These are phyloP conservation scores for Eutypella sp. DNA, from an alignment of 2,329 filamentous ascomycete species.

Conservation along the genomic window DNA sequence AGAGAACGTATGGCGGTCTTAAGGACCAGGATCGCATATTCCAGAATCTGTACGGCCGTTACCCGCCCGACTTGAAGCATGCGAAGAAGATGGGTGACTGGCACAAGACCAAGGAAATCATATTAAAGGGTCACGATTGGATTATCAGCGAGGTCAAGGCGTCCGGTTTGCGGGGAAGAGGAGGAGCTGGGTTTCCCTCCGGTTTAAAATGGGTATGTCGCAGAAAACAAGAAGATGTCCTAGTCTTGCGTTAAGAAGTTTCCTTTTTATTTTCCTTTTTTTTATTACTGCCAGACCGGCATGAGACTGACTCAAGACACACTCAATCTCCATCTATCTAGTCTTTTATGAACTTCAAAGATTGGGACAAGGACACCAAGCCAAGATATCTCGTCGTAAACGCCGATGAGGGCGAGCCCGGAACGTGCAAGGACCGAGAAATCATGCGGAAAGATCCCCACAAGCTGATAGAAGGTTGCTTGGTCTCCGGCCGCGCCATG, in stretches of 20 bases:
- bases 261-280: background rate
- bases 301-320: slow-evolving; percentile 10
- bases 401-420: slow-evolving; percentile 96
- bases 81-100: slow-evolving; percentile 98
- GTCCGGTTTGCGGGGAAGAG: slow-evolving; percentile 89
- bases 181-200: slow-evolving; percentile 95
- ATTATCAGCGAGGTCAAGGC: slow-evolving; percentile 97
- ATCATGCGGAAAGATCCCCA: slow-evolving; percentile 99
- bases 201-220: slow-evolving; percentile 90
- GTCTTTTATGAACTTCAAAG: slow-evolving; percentile 99
- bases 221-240: background rate
- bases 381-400: slow-evolving; percentile 97
- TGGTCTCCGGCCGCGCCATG: slow-evolving; percentile 95
- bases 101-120: slow-evolving; percentile 99
- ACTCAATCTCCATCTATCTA: slow-evolving; percentile 37
- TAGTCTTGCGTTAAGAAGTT: background rate
- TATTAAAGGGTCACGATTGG: slow-evolving; percentile 97
- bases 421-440: slow-evolving; percentile 98
- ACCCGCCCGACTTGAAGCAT: slow-evolving; percentile 84
- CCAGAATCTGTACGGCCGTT: slow-evolving; percentile 94
- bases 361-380: slow-evolving; percentile 96
- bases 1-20: slow-evolving; percentile 76
- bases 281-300: background rate
- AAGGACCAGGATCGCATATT: slow-evolving; percentile 98
- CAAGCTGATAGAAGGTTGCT: slow-evolving; percentile 96